Conservation (phyloP, 768 basidiomycete genomes). For the Termitomyces titanicus region DNA sequence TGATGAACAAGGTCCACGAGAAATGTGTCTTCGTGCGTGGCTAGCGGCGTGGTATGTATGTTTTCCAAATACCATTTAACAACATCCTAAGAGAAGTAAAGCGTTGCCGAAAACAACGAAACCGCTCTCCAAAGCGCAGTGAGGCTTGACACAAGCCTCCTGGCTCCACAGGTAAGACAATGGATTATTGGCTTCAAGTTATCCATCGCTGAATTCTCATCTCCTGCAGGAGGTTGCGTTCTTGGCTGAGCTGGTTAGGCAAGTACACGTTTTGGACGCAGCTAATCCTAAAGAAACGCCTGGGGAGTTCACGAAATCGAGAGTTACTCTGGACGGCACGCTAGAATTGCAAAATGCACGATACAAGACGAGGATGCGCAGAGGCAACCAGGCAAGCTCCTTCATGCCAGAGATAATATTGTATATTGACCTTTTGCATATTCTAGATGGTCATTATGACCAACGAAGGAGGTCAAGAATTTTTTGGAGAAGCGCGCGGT, state of each 20-base stretch:
- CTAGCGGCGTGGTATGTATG: slow-evolving; percentile 30
- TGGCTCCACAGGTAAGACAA: slow-evolving; percentile 19
- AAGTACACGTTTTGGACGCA: slow-evolving; percentile 29
- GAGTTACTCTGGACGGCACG: slow-evolving; percentile 22
- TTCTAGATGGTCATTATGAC: slow-evolving; percentile 29
- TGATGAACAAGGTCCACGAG: slow-evolving; percentile 14
- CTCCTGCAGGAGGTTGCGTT: slow-evolving; percentile 25
- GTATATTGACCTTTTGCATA: neutral
- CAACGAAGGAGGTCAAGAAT: slow-evolving; percentile 24
- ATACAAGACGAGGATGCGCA: slow-evolving; percentile 38
- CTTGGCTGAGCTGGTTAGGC: slow-evolving; percentile 26
- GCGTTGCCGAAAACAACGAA: slow-evolving; percentile 18
- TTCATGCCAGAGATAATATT: neutral
- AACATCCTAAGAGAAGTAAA: slow-evolving; percentile 6
- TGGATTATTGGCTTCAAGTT: neutral
- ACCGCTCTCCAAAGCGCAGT: slow-evolving; percentile 2
- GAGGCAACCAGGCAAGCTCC: slow-evolving; percentile 30
- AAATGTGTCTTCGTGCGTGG: slow-evolving; percentile 37
- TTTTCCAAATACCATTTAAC: neutral
- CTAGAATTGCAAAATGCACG: slow-evolving; percentile 32
- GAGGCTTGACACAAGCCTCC: slow-evolving; percentile 18
- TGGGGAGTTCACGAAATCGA: slow-evolving; percentile 30
- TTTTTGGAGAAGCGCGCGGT: slow-evolving; percentile 27
- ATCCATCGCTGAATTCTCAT: neutral
- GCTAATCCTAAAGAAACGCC: slow-evolving; percentile 27